phyloP scores from a whole-genome alignment of 352 stramenopile species.

The Pythium guiyangense region DNA sequence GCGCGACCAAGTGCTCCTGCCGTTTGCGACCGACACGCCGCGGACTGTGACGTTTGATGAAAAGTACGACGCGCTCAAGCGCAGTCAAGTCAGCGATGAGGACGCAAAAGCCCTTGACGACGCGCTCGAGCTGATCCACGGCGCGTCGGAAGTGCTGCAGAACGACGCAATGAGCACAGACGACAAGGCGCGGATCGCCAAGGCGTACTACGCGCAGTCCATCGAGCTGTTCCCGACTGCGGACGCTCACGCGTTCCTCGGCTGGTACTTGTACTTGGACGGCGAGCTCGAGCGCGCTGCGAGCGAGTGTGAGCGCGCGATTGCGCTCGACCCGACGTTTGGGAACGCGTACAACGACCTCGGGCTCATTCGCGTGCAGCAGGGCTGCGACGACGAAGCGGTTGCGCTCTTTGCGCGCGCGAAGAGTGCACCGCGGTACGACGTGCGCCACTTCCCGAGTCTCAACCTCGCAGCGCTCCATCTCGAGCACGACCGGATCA shows the following conservation, averaged over 20 bases:
- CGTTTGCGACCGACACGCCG: slow-evolving; percentile 20
- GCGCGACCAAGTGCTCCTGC: slow-evolving; percentile 33
- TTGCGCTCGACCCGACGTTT: slow-evolving; percentile 60
- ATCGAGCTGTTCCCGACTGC: slow-evolving; percentile 62
- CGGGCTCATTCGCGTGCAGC: slow-evolving; percentile 52
- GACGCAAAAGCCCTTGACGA: slow-evolving; percentile 26
- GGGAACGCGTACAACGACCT: slow-evolving; percentile 76
- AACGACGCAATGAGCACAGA: slow-evolving; percentile 34
- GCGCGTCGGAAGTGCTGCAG: slow-evolving; percentile 36
- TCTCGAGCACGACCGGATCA: slow-evolving; percentile 58
- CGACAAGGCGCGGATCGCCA: slow-evolving; percentile 53
- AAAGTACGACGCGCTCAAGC: slow-evolving; percentile 46
- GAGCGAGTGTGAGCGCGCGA: slow-evolving; percentile 51
- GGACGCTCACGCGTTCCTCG: slow-evolving; percentile 62
- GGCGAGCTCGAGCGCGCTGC: slow-evolving; percentile 47
- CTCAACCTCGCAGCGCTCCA: slow-evolving; percentile 60
- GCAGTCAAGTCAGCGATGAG: slow-evolving; percentile 13
- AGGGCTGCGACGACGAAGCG: slow-evolving; percentile 53
- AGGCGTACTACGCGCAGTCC: slow-evolving; percentile 63
- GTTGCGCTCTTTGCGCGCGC: slow-evolving; percentile 54
- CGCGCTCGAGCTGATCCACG: slow-evolving; percentile 55
- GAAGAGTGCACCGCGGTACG: slow-evolving; percentile 53
- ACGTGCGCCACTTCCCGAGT: slow-evolving; percentile 63
- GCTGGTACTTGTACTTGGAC: slow-evolving; percentile 64
- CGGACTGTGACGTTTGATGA: slow-evolving; percentile 36